Base-by-base conservation (phyloP, 345 rosid species). In the Raphanus sativus region DNA sequence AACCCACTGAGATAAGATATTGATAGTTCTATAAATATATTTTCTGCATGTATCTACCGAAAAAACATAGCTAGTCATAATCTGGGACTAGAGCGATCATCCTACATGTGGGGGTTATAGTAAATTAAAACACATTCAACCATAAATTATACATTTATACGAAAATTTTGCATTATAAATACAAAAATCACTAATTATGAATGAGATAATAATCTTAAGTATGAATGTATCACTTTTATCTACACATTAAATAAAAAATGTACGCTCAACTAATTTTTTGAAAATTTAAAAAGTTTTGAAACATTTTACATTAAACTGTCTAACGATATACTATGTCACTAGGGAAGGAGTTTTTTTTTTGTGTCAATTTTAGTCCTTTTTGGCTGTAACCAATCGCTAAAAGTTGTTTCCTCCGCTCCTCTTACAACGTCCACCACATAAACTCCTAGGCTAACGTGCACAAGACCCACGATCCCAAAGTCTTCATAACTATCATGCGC, bases 361-460 rank as follows among this genome's bases (percentile, higher is more conserved):
- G 21, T 21, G 40, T 36, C 55, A 60, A 48, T 24, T 45, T 71
- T 21, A 26, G 73, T 32, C 9, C 28, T 48, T 78, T 78, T 45
- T 48, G 29, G 72, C 73, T 77, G 58, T 16, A 52, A 72, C 77
- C 73, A 71, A 21, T 21, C 21, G 21, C 21, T 21, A 21, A 21
- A 64, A 28, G 72, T 59, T 40, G 71, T 56, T 60, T 64, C 38
- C 24, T 71, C 62, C 16, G 3, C 8, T 48, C 17, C 55, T 4
- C 54, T 33, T 69, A 63, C 71, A 74, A 74, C 79, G 75, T 74
- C 79, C 55, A 74, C 79, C 75, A 69, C 72, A 69, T 3, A 63
- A 21, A 7, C 4, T 17, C 8, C n/a, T 6, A 2, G 1, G 63
- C 79, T 80, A 75, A 80, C 75, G 28, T 80, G 64, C 72, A 71